Evolutionary conservation across 1,284 basidiomycete species (phyloP), one percentile per base, ranked within the genome.

Genomic region (Apiotrichum sp.): DNA sequence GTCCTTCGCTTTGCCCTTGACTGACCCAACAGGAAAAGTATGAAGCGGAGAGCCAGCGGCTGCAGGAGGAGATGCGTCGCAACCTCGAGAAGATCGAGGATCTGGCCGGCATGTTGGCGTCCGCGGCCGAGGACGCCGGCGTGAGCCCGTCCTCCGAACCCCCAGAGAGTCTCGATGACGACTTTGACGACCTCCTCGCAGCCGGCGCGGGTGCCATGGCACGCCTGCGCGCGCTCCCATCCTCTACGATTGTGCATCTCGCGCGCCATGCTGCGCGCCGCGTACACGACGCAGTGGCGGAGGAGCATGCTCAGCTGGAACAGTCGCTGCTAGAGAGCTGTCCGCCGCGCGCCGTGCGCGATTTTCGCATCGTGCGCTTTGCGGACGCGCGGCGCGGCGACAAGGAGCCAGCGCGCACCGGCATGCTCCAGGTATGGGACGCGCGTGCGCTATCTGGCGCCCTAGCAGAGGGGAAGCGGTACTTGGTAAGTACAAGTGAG

Each of bases 381-480:
- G 78, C 82, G 59, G 95, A 98, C 69, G 84, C 86, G 6, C 78
- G 77, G 33, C 82, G 81, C 36, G 65, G 67, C 1, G 78, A 79
- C 57, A 77, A 79, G 58, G 80, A 81, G 13, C 77, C 80, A 4
- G 78, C 42, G 39, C 81, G 88, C 14, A 79, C 75, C 1, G 90
- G 83, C 0, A 86, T 89, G 68, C 65, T 96, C 48, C 93, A 87
- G 0, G 81, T 92, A 1, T 93, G 90, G 89, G 89, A 95, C 66
- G 85, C 84, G 1, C 75, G 84, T 4, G 78, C 76, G 8, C 64
- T 87, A 34, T 77, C 77, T 9, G 85, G 83, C 6, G 69, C 78
- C 3, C 83, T 93, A 62, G 75, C 79, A 36, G 79, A 81, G 33
- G 88, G 88, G 0, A 82, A 85, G 67, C 77, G 84, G 49, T 95